phyloP scores from a whole-genome alignment of 805 yeast species.

The Myxozyma udenii region DNA sequence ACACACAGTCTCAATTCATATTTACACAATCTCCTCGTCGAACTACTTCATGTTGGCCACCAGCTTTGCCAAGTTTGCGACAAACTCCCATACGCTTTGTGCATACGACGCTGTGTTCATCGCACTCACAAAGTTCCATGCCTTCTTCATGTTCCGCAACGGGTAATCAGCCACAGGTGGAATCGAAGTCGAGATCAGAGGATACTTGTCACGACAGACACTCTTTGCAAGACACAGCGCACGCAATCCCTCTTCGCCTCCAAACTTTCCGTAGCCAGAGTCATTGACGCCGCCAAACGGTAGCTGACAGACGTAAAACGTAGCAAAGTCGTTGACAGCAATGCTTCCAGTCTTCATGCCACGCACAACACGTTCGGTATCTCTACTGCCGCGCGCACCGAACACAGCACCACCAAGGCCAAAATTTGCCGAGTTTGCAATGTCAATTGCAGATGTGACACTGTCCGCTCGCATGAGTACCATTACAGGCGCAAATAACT shows the following conservation, averaged over 20 bases:
- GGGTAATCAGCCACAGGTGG: slow-evolving; percentile 94
- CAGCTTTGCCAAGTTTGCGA: slow-evolving; percentile 30
- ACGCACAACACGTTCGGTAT: slow-evolving; percentile 62
- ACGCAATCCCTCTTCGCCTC: slow-evolving; percentile 94
- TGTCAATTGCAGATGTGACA: slow-evolving; percentile 63
- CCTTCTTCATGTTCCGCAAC: slow-evolving; percentile 69
- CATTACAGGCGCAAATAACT: slow-evolving; percentile 91
- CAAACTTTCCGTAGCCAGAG: slow-evolving; percentile 96
- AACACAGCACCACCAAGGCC: slow-evolving; percentile 93
- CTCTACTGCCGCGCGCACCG: slow-evolving; percentile 52
- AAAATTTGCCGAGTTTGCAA: slow-evolving; percentile 81
- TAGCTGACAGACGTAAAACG: slow-evolving; percentile 85
- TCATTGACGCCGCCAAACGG: slow-evolving; percentile 96
- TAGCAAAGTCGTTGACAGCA: slow-evolving; percentile 96
- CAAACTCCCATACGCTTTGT: slow-evolving; percentile 62
- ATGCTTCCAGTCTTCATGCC: slow-evolving; percentile 79
- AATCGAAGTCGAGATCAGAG: slow-evolving; percentile 70
- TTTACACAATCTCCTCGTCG: too few species aligned
- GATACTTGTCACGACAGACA: slow-evolving; percentile 77
- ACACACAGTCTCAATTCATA: too few species aligned
- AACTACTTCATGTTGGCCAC: slow-evolving; percentile 8
- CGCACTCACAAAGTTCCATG: slow-evolving; percentile 84
- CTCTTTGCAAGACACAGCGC: slow-evolving; percentile 87
- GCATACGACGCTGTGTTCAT: slow-evolving; percentile 80
- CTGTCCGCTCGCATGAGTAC: slow-evolving; percentile 68